Evolutionary conservation across 257 asterid species (phyloP).

Genomic region (Nemophila menziesii): DNA sequence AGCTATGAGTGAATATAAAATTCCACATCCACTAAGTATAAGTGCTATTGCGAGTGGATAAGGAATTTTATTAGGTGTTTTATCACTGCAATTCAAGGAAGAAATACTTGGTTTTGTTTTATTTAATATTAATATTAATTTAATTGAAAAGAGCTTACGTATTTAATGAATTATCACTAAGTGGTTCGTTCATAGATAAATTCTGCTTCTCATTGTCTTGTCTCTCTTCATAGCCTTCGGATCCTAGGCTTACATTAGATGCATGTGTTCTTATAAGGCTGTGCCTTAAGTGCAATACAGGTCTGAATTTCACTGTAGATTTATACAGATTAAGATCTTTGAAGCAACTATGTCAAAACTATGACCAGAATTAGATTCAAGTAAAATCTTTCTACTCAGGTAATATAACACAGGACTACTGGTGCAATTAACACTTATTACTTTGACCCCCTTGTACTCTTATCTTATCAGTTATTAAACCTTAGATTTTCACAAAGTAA

Average conservation of each 20-base stretch:
- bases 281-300: constrained; percentile 16
- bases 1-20: constrained; percentile 45
- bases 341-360: neutral
- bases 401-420: too few species aligned
- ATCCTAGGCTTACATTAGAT: constrained; percentile 44
- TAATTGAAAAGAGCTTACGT: constrained; percentile 17
- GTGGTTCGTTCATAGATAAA: constrained; percentile 13
- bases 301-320: constrained; percentile 23
- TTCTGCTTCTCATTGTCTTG: constrained; percentile 21
- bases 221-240: constrained; percentile 42
- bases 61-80: constrained; percentile 53
- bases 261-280: constrained; percentile 25
- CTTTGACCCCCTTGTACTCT: too few species aligned
- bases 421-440: too few species aligned
- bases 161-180: constrained; percentile 22
- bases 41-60: constrained; percentile 59
- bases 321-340: too few species aligned
- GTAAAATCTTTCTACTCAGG: neutral
- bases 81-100: constrained; percentile 35
- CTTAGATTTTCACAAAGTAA: neutral
- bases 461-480: too few species aligned
- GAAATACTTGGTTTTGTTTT: constrained; percentile 17
- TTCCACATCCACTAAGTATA: constrained; percentile 66
- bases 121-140: too few species aligned
- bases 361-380: too few species aligned